Evolutionary conservation across 2,329 filamentous ascomycete species (phyloP), one percentile per base, ranked within the genome.

Genomic region (Corynespora cassiicola): DNA sequence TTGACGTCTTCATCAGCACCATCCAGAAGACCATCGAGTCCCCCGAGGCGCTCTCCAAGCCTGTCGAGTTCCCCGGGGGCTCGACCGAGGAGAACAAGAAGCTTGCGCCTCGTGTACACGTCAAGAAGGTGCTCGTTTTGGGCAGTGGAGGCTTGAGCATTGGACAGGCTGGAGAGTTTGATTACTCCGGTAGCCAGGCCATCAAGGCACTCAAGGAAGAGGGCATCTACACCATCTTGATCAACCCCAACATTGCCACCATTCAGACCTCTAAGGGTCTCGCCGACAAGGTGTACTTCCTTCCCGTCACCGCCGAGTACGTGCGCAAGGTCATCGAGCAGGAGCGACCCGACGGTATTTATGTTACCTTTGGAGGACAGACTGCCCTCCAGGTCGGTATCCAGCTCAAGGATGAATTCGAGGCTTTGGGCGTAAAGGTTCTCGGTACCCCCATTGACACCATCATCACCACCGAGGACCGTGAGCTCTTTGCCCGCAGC

Each of bases 191-290:
- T 49, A 95, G 88, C 70, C 94, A 99, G 72, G 94, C 92, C 29
- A 97, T 99, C 78, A 99, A 99, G 77, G 94, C 94, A 23, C 68
- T 99, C 58, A 97, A 97, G 73, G 88, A 97, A 69, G 94, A 97
- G 73, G 92, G 91, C 45, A 96, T 97, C 60, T 97, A 96, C 76
- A 96, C 94, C 3, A 86, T 99, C 50, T 78, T 99, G 49, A 97
- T 99, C 79, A 99, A 99, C 75, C 94, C 94, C 41, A 99, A 99
- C 68, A 97, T 99, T 66, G 94, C 94, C 53, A 99, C 94, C 1
- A 97, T 97, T 48, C 94, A 99, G 70, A 99, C 94, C 4, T 97
- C 94, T 36, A 96, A 96, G 75, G 94, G 94, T 51, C 77, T 99
- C 36, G 94, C 94, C 10, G 94, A 99, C 72, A 97, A 97, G 77